These are phyloP conservation scores for Chlorella sp. DNA, from an alignment of 139 green algal genomes.

Conservation along the genomic window DNA sequence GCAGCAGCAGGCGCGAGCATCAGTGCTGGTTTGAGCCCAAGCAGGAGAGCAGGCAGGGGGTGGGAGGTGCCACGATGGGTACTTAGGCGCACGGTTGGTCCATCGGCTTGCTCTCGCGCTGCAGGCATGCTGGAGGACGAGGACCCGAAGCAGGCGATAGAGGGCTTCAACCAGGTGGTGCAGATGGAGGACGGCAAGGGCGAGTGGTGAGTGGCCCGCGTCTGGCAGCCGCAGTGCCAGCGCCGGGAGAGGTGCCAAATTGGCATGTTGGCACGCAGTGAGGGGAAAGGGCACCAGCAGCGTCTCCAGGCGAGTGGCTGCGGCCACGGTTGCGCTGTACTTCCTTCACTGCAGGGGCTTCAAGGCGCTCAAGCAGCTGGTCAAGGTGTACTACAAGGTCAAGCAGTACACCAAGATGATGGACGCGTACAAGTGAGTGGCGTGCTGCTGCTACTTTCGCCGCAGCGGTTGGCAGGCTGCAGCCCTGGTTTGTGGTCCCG, in stretches of 20 bases:
- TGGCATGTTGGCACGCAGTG: no score
- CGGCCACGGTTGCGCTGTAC: no score
- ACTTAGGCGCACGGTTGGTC: no score
- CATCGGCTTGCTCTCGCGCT: no score
- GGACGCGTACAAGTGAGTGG: slow-evolving; percentile 83
- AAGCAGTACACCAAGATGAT: slow-evolving; percentile 77
- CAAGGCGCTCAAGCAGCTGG: slow-evolving; percentile 96
- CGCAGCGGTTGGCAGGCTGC: neutral
- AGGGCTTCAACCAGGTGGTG: slow-evolving; percentile 88
- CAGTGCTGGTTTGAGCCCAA: no score
- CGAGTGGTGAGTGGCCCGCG: slow-evolving; percentile 75
- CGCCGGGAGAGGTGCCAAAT: no score
- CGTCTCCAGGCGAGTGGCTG: no score
- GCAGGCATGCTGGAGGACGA: slow-evolving; percentile 78
- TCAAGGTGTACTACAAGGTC: slow-evolving; percentile 89
- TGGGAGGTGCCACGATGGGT: no score
- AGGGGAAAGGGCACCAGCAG: no score
- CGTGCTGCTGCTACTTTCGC: no score
- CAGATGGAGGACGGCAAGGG: slow-evolving; percentile 92
- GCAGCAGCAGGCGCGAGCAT: no score
- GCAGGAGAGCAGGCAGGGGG: no score
- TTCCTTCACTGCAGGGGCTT: slow-evolving; percentile 87
- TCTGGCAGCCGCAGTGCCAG: neutral
- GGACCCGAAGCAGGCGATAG: slow-evolving; percentile 64
- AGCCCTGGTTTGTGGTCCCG: neutral